Conservation (phyloP, 2,329 filamentous ascomycete species). For the Botrytis porri region DNA sequence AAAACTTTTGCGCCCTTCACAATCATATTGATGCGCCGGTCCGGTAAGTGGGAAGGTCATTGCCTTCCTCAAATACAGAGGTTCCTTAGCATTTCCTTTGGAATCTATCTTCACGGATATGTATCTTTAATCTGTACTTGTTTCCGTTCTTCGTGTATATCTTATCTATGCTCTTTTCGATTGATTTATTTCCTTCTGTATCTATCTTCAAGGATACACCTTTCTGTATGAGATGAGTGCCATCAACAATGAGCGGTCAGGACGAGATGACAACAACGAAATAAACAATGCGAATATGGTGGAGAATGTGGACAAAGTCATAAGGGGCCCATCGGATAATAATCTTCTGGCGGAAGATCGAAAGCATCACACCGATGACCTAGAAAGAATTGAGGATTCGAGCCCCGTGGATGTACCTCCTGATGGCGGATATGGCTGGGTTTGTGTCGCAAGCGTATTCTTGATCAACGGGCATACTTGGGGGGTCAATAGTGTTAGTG, state of each 20-base stretch:
- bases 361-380: background rate
- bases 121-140: background rate
- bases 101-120: background rate
- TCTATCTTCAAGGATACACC: background rate
- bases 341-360: background rate
- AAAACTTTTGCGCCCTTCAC: background rate
- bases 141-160: background rate
- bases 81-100: background rate
- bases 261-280: background rate
- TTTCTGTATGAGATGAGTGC: slow-evolving; percentile 1
- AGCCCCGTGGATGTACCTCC: slow-evolving; percentile 43
- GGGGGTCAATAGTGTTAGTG: slow-evolving; percentile 41
- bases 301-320: background rate
- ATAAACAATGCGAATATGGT: background rate
- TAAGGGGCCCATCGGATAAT: background rate
- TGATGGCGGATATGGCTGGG: slow-evolving; percentile 58
- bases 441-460: slow-evolving; percentile 46
- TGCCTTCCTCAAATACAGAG: background rate
- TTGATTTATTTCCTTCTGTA: background rate
- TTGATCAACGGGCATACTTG: slow-evolving; percentile 48
- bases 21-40: background rate
- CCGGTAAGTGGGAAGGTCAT: background rate
- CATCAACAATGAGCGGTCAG: slow-evolving; percentile 8
- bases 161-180: background rate
- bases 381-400: background rate